Evolutionary conservation across 768 basidiomycete genomes (phyloP).

Genomic region (Mycena metata): DNA sequence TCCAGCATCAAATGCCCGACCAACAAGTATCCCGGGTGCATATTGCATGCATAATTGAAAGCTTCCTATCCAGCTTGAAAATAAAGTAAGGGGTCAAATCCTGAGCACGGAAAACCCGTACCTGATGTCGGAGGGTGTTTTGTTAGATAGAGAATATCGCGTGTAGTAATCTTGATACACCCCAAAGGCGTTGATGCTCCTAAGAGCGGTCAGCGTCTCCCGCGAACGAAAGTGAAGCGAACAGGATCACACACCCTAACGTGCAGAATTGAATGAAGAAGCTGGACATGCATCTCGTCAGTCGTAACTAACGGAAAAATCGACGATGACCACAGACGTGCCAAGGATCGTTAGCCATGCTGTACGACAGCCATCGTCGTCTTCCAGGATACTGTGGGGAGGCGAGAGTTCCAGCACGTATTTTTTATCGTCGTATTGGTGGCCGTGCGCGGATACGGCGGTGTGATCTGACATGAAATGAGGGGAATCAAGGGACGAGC

Average conservation of each 20-base stretch:
- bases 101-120: background rate
- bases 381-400: background rate
- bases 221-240: background rate
- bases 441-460: slow-evolving; percentile 8
- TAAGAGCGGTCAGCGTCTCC: background rate
- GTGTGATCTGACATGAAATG: slow-evolving; percentile 29
- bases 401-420: slow-evolving; percentile 20
- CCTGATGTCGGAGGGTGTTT: slow-evolving; percentile 32
- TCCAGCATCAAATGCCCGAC: slow-evolving; percentile 32
- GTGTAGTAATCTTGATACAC: slow-evolving; percentile 35
- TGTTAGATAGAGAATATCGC: slow-evolving; percentile 24
- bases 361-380: slow-evolving; percentile 2
- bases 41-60: slow-evolving; percentile 34
- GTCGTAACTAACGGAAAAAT: background rate
- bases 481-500: background rate
- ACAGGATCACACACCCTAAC: slow-evolving; percentile 13
- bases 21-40: slow-evolving; percentile 29
- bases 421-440: slow-evolving; percentile 25
- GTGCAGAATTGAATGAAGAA: slow-evolving; percentile 36
- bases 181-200: slow-evolving; percentile 30
- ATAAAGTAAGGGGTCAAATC: background rate
- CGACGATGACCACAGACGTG: slow-evolving; percentile 18
- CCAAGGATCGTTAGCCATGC: slow-evolving; percentile 32
- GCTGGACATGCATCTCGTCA: background rate
- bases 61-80: slow-evolving; percentile 30